Evolutionary conservation across 2,329 filamentous ascomycete genomes (phyloP), one percentile per base, ranked within the genome.

Genomic region (Hypoxylon sp.): DNA sequence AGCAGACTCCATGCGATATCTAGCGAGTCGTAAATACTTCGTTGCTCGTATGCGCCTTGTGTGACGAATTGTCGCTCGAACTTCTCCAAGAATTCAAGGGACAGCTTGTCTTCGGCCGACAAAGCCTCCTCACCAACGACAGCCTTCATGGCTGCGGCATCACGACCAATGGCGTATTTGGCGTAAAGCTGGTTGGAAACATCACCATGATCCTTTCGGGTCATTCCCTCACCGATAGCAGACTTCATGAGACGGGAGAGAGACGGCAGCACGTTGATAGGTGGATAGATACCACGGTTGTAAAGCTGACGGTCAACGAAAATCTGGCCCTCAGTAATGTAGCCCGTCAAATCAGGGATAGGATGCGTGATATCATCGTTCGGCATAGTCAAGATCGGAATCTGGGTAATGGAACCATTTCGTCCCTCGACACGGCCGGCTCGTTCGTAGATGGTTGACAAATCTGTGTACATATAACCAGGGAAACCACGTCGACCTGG

Each of bases 381-480:
- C 77, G 96, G 96, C 96, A 99, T 99, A 74, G 96, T 98, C 83
- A 99, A 82, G 80, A 99, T 99, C 67, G 96, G 96, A 77, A 99
- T 98, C 84, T 99, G 96, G 19, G 97, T 99, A 77, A 99, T 99
- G 76, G 96, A 99, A 67, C 97, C 96, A 78, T 98, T 98, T 75
- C 97, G 93, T 75, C 97, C 97, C 78, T 93, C 87, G 55, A 99
- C 96, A 92, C 96, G 96, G 78, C 96, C 96, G 75, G 96, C 96
- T 85, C 96, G 94, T 84, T 99, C 96, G 87, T 99, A 99, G 77
- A 99, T 98, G 79, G 96, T 99, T 66, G 96, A 98, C 90, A 99
- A 92, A 89, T 99, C 97, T 75, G 96, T 99, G 87, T 99, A 99
- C 96, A 99, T 99, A 88, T 99, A 99, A 93, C 96, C 96, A 59